Evolutionary conservation across 2,329 filamentous ascomycete species (phyloP).

Genomic region (Didymella arachidicola): DNA sequence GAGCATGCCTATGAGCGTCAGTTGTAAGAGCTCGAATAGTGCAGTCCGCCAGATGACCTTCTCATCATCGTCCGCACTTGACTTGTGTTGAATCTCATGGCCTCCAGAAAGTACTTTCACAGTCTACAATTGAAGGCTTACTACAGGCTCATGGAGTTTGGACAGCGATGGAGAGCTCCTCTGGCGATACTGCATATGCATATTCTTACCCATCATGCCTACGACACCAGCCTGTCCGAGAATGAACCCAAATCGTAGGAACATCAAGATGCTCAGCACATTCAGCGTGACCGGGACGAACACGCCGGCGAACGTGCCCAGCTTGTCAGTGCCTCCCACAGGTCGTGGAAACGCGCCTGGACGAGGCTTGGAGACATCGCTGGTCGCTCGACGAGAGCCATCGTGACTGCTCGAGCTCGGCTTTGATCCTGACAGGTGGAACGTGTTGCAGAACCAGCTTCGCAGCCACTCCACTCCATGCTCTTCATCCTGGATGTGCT

Average conservation of each 20-base stretch:
- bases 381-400: constrained; percentile 35
- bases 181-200: neutral
- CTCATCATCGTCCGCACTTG: neutral
- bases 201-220: constrained; percentile 75
- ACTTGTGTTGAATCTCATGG: neutral
- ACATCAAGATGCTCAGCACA: constrained; percentile 91
- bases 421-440: constrained; percentile 25
- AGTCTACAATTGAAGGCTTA: neutral
- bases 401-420: constrained; percentile 19
- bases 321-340: constrained; percentile 63
- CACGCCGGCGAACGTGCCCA: constrained; percentile 71
- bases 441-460: constrained; percentile 37
- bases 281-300: constrained; percentile 91
- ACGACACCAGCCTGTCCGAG: constrained; percentile 80
- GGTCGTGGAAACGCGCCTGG: constrained; percentile 52
- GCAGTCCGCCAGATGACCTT: neutral
- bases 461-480: constrained; percentile 33
- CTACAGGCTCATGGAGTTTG: neutral
- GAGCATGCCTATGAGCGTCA: constrained; percentile 66
- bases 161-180: constrained; percentile 2
- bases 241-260: constrained; percentile 85
- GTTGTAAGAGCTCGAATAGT: constrained; percentile 8
- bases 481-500: constrained; percentile 26
- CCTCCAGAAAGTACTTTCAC: neutral
- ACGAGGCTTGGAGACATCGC: constrained; percentile 40